phyloP scores from a whole-genome alignment of 176 grass and related monocot genomes.

The Phoenix roebelenii region DNA sequence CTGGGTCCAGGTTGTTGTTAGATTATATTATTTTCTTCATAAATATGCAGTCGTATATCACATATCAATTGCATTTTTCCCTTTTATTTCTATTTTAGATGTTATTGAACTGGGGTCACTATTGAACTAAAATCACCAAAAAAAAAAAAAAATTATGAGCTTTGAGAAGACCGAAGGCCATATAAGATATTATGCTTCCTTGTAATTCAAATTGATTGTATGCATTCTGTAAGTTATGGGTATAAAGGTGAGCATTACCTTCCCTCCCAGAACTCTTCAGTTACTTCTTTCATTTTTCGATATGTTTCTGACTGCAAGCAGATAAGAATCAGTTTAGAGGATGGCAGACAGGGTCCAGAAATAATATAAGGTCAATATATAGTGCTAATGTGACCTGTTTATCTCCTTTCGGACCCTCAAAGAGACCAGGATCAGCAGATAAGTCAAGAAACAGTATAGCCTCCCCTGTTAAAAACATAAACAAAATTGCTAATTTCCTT shows the following conservation, averaged over 20 bases:
- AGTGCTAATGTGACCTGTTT: constrained; percentile 50
- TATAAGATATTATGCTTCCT: too few species aligned
- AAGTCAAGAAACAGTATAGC: constrained; percentile 78
- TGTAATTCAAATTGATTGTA: too few species aligned
- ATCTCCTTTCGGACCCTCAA: constrained; percentile 72
- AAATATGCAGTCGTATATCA: too few species aligned
- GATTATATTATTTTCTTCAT: too few species aligned
- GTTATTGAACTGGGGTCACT: too few species aligned
- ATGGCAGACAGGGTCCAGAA: constrained; percentile 23
- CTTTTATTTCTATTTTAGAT: too few species aligned
- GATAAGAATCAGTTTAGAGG: constrained; percentile 15
- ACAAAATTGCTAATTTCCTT: too few species aligned
- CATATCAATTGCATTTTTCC: too few species aligned
- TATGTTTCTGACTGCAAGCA: constrained; percentile 70
- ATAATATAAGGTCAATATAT: constrained; percentile 4
- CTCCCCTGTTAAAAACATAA: constrained; percentile 35
- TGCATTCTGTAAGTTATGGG: not conserved
- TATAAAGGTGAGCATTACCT: constrained; percentile 34
- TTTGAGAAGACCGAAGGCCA: not conserved
- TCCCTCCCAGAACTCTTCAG: constrained; percentile 62
- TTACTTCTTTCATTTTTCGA: constrained; percentile 81
- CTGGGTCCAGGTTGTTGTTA: too few species aligned
- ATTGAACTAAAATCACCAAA: too few species aligned
- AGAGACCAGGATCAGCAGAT: constrained; percentile 71
- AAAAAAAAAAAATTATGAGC: not conserved